phyloP scores from a whole-genome alignment of 768 basidiomycete genomes.

The Pulveroboletus sp. region DNA sequence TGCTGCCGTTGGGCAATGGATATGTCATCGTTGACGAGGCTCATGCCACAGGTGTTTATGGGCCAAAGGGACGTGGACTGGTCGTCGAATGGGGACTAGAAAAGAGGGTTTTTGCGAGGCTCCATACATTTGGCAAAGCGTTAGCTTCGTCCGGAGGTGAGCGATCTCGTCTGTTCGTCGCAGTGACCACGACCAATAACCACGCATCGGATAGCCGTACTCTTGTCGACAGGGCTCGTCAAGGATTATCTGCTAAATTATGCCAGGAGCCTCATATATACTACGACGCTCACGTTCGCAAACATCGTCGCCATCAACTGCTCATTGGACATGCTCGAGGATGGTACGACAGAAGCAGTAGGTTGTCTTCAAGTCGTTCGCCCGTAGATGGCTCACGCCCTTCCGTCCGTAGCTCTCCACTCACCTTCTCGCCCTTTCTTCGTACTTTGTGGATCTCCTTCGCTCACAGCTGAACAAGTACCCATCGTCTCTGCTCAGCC shows the following conservation, averaged over 20 bases:
- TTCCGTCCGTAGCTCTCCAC: constrained; percentile 23
- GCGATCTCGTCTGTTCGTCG: constrained; percentile 23
- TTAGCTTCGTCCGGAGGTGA: constrained; percentile 80
- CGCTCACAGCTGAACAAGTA: constrained; percentile 27
- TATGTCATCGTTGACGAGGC: constrained; percentile 89
- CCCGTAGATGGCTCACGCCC: constrained; percentile 26
- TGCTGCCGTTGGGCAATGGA: constrained; percentile 58
- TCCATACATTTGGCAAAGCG: constrained; percentile 94
- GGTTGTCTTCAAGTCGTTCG: neutral
- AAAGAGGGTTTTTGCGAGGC: constrained; percentile 62
- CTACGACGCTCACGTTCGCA: constrained; percentile 74
- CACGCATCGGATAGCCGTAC: constrained; percentile 50
- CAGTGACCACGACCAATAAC: too few relatives aligned
- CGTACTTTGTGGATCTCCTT: constrained; percentile 33
- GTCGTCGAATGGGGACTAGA: constrained; percentile 69
- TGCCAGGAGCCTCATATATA: constrained; percentile 87
- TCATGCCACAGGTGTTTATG: constrained; percentile 89
- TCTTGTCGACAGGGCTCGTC: constrained; percentile 66
- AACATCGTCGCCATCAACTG: constrained; percentile 73
- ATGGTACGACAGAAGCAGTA: constrained; percentile 58
- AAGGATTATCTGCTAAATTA: constrained; percentile 89
- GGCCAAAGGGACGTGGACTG: constrained; percentile 68
- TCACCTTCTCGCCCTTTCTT: constrained; percentile 20
- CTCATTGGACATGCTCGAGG: constrained; percentile 73
- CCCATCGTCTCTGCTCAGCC: constrained; percentile 22